Evolutionary conservation across 768 basidiomycete genomes (phyloP).

Genomic region (Arthromyces matolae): DNA sequence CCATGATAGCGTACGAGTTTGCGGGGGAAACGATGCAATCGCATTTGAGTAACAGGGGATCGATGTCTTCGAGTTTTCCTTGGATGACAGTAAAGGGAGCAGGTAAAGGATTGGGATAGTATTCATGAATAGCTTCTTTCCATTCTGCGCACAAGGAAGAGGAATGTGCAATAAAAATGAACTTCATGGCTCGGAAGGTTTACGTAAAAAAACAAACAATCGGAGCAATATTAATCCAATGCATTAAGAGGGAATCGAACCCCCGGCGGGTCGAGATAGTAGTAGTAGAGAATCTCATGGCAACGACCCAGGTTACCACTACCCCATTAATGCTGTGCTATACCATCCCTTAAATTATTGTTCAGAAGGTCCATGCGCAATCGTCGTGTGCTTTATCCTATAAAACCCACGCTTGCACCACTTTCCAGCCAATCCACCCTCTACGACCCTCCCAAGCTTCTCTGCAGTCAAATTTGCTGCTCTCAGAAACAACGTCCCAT

Average conservation of each 20-base stretch:
- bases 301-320: too few species aligned
- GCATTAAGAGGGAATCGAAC: background rate
- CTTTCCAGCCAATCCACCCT: background rate
- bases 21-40: background rate
- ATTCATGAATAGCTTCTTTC: background rate
- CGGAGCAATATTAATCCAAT: too few species aligned
- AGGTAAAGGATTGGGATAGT: background rate
- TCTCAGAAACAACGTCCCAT: constrained; percentile 51
- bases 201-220: too few species aligned
- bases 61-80: background rate
- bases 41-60: background rate
- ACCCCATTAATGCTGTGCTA: too few species aligned
- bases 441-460: background rate
- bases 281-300: too few species aligned
- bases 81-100: background rate
- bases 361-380: too few species aligned
- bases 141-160: background rate
- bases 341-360: too few species aligned
- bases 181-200: too few species aligned
- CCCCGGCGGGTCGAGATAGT: background rate
- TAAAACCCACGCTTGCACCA: constrained; percentile 11
- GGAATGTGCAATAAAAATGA: background rate
- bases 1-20: background rate
- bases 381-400: too few species aligned
- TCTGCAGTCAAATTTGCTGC: constrained; percentile 3